These are phyloP conservation scores for Beauveria varroae DNA, from an alignment of 2,329 filamentous ascomycete genomes.

Conservation along the genomic window DNA sequence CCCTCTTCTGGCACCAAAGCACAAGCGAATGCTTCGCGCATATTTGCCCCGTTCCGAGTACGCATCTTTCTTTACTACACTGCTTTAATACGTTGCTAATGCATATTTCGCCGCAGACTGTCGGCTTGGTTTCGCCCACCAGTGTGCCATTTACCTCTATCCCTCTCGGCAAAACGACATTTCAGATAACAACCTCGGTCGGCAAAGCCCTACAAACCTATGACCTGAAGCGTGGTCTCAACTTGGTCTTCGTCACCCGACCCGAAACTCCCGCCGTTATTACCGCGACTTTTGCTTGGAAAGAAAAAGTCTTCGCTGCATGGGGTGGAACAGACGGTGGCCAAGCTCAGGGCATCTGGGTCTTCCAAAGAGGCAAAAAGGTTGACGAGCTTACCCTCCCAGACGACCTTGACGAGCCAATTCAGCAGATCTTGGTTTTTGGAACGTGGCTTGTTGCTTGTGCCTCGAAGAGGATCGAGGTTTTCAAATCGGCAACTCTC, in stretches of 20 bases:
- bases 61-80: conserved; percentile 21
- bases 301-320: conserved; percentile 78
- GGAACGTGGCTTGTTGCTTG: conserved; percentile 88
- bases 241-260: conserved; percentile 86
- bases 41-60: conserved; percentile 93
- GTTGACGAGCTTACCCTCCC: conserved; percentile 67
- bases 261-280: conserved; percentile 83
- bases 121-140: conserved; percentile 89
- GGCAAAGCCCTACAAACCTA: conserved; percentile 91
- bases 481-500: conserved; percentile 77
- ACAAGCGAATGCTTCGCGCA: conserved; percentile 55
- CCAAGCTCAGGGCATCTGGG: conserved; percentile 66
- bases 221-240: conserved; percentile 81
- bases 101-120: conserved; percentile 51
- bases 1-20: conserved; percentile 28
- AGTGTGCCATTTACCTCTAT: conserved; percentile 82
- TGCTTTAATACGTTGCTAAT: conserved; percentile 9
- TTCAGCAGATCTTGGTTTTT: conserved; percentile 73
- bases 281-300: conserved; percentile 82
- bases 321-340: conserved; percentile 60
- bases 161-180: conserved; percentile 86
- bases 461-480: conserved; percentile 66
- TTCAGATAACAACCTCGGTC: conserved; percentile 94
- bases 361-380: conserved; percentile 86
- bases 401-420: conserved; percentile 56